These are phyloP conservation scores for Yamadazyma laniorum DNA, from an alignment of 805 yeast genomes.

Conservation along the genomic window DNA sequence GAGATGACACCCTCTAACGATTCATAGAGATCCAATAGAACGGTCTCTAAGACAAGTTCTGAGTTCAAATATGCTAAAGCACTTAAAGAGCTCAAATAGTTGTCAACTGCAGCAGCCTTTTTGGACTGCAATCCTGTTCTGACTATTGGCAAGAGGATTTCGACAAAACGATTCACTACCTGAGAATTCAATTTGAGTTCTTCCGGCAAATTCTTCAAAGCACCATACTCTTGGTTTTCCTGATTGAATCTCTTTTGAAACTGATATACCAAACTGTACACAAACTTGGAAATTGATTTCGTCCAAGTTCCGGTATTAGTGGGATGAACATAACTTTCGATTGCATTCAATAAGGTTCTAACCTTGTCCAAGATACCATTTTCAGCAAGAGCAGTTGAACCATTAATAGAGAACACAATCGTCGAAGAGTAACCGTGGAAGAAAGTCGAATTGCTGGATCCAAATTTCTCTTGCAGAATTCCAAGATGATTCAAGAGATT, in stretches of 20 bases:
- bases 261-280: constrained; percentile 57
- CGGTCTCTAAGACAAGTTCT: constrained; percentile 46
- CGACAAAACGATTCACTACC: constrained; percentile 45
- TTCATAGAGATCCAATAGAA: constrained; percentile 73
- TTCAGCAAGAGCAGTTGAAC: constrained; percentile 37
- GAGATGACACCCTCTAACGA: constrained; percentile 68
- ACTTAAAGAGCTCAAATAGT: constrained; percentile 58
- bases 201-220: constrained; percentile 23
- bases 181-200: constrained; percentile 31
- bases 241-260: constrained; percentile 56
- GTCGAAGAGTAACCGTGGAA: constrained; percentile 43
- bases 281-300: constrained; percentile 58
- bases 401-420: constrained; percentile 62
- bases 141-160: constrained; percentile 53
- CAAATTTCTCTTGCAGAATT: constrained; percentile 48
- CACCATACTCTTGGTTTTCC: constrained; percentile 42
- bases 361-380: constrained; percentile 53
- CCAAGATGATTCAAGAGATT: constrained; percentile 46
- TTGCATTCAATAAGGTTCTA: constrained; percentile 57
- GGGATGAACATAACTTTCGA: constrained; percentile 85
- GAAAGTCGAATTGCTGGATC: constrained; percentile 39
- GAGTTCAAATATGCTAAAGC: constrained; percentile 67
- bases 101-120: constrained; percentile 50
- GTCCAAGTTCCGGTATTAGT: constrained; percentile 94
- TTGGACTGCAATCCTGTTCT: constrained; percentile 80